Conservation (phyloP, 805 yeast species). For the Pichia exigua region DNA sequence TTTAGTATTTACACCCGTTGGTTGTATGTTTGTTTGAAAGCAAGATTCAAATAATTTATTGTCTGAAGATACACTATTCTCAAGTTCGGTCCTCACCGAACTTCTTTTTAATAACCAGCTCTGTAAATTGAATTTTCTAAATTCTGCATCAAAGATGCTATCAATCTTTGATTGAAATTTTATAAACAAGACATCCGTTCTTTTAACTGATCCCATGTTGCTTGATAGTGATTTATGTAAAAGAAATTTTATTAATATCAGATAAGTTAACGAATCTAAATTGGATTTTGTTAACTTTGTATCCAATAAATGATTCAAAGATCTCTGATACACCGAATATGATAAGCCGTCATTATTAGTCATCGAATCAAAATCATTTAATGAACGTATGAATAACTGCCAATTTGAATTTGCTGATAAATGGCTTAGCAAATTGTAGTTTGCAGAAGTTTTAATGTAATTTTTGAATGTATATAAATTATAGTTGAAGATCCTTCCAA, state of each 20-base stretch:
- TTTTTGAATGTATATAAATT: neutral
- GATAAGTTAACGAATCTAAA: neutral
- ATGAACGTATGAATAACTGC: constrained; percentile 7
- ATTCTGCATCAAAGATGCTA: neutral
- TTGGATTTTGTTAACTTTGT: neutral
- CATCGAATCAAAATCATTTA: constrained; percentile 2
- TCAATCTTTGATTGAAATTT: constrained; percentile 10
- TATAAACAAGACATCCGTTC: constrained; percentile 8
- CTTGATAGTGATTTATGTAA: neutral
- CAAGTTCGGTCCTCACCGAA: constrained; percentile 5
- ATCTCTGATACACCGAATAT: neutral
- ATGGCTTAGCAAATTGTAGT: neutral
- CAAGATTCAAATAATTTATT: neutral
- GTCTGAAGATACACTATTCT: neutral
- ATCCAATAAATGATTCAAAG: neutral
- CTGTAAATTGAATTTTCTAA: neutral
- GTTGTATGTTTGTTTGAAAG: neutral
- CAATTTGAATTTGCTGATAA: constrained; percentile 2
- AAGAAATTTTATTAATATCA: constrained; percentile 9
- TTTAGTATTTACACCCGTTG: neutral
- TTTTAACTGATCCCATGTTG: constrained; percentile 4
- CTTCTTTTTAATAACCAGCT: neutral
- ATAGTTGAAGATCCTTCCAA: neutral
- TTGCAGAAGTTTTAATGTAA: neutral
- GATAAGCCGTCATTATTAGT: neutral